phyloP scores from a whole-genome alignment of 345 rosid species.

The Anacardium occidentale region DNA sequence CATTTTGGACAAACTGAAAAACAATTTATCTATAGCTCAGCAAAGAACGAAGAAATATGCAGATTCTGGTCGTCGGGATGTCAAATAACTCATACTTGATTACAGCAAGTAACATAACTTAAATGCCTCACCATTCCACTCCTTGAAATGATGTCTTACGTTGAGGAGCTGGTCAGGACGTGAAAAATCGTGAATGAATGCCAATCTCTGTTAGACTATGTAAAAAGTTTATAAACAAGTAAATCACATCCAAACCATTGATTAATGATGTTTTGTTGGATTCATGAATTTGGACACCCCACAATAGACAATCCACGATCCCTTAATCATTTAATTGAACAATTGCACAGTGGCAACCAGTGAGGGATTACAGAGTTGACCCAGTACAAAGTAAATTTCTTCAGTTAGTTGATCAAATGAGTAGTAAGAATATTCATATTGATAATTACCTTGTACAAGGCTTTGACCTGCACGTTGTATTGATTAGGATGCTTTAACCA shows the following conservation, averaged over 20 bases:
- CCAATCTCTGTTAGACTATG: neutral
- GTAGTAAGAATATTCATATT: neutral
- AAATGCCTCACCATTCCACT: neutral
- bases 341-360: too few species aligned
- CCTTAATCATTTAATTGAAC: too few species aligned
- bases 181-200: neutral
- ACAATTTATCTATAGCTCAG: too few species aligned
- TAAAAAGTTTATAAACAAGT: neutral
- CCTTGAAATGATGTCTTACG: neutral
- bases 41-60: too few species aligned
- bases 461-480: conserved; percentile 93
- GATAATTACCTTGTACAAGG: conserved; percentile 64
- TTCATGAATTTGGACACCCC: neutral
- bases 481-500: conserved; percentile 92
- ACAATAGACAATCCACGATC: conserved; percentile 1
- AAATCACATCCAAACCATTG: neutral
- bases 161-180: neutral
- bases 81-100: neutral
- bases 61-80: too few species aligned
- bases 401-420: neutral
- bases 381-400: too few species aligned
- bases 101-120: neutral
- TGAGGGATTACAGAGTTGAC: too few species aligned
- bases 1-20: too few species aligned
- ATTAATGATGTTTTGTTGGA: neutral